phyloP scores from a whole-genome alignment of 179 eudicot genomes.

The Silene vulgaris region DNA sequence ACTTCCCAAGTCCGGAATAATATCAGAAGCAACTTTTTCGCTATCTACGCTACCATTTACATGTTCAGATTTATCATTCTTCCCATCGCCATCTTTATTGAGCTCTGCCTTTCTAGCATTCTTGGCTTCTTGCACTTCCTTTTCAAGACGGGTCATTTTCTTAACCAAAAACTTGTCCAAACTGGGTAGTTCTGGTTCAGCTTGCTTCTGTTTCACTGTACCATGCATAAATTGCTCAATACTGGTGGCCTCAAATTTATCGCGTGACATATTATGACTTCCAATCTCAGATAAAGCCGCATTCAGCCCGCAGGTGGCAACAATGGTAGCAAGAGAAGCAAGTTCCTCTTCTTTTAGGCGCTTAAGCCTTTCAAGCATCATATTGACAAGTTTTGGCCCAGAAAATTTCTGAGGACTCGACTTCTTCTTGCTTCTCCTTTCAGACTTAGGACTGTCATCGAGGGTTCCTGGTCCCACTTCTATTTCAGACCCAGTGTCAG shows the following conservation, averaged over 20 bases:
- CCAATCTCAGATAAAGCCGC: slow-evolving; percentile 66
- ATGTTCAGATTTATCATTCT: slow-evolving; percentile 10
- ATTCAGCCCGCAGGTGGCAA: slow-evolving; percentile 87
- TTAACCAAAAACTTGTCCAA: slow-evolving; percentile 82
- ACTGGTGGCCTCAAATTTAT: slow-evolving; percentile 23
- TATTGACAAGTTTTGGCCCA: slow-evolving; percentile 46
- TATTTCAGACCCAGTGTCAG: slow-evolving; percentile 46
- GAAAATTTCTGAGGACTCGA: slow-evolving; percentile 42
- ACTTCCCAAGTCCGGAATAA: slow-evolving; percentile 41
- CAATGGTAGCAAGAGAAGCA: slow-evolving; percentile 87
- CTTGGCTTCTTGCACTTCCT: slow-evolving; percentile 72
- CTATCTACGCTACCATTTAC: slow-evolving; percentile 5
- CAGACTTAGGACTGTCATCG: slow-evolving; percentile 26
- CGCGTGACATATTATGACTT: slow-evolving; percentile 23
- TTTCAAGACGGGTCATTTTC: slow-evolving; percentile 70
- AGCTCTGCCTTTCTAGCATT: slow-evolving; percentile 46
- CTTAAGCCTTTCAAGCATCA: slow-evolving; percentile 77
- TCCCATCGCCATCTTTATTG: slow-evolving; percentile 20
- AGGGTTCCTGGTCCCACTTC: slow-evolving; percentile 28
- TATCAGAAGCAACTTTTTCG: slow-evolving; percentile 23
- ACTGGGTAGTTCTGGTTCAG: slow-evolving; percentile 58
- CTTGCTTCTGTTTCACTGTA: slow-evolving; percentile 30
- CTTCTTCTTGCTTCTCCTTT: slow-evolving; percentile 35
- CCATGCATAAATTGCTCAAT: slow-evolving; percentile 27
- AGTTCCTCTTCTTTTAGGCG: slow-evolving; percentile 81